Evolutionary conservation across 2,329 filamentous ascomycete species (phyloP), one percentile per base, ranked within the genome.

Genomic region (Aureobasidium sp.): DNA sequence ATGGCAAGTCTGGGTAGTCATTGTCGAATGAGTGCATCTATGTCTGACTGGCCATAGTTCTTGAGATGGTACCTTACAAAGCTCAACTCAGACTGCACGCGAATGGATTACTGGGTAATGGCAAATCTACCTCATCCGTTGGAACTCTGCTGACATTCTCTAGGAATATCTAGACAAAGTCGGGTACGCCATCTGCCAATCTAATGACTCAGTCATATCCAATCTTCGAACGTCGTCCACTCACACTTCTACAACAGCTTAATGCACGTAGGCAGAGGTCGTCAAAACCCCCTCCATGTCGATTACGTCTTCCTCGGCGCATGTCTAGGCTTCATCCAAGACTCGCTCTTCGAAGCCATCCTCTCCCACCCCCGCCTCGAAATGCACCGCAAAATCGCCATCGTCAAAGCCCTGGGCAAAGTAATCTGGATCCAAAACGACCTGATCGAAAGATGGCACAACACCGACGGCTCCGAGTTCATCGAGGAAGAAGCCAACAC

Each of bases 351-450:
- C 27, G 89, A 91, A 70, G 89, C 89, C 17, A 85, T 93, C 57
- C 81, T 93, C 55, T 87, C 82, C 3, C 81, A 91, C 69, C 88
- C 88, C 1, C 82, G 82, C 2, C 78, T 94, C 41, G 79, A 82
- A 41, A 79, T 89, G 68, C 78, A 80, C 62, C 82, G 83, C 74
- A 92, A 92, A 76, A 86, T 88, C 20, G 86, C 84, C 25, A 80
- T 93, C 5, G 81, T 92, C 51, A 89, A 87, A 71, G 89, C 90
- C 0, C 78, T 93, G 25, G 85, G 85, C 65, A 93, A 94, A 73
- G 86, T 93, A 29, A 87, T 93, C 66, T 93, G 89, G 89, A 91
- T 93, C 67, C 90, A 93, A 74, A 93, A 93, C 71, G 89, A 93
- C 73, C 79, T 93, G 34, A 89, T 93, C 72, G 87, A 89, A n/a